Percentiles rank a stretch among this genome's conserved stretches.
phyloP scores from a whole-genome alignment of 202 grass and related monocot genomes.

The Alloteropsis angusta region DNA sequence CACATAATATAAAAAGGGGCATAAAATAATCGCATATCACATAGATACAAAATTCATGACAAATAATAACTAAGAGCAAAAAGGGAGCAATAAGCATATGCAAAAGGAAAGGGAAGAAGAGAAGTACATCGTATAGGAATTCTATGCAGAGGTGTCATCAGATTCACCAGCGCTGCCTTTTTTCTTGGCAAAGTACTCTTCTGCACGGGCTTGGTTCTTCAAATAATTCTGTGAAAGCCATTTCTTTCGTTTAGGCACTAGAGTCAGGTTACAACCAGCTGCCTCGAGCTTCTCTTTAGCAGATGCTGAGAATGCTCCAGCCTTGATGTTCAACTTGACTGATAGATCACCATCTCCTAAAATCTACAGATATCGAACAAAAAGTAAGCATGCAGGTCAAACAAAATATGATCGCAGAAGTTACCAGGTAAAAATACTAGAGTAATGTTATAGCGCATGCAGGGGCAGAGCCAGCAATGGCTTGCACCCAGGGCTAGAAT shows the following conservation, averaged over 20 bases:
- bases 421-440: not conserved
- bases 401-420: not conserved
- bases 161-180: conserved; percentile 25
- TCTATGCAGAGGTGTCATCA: conserved; percentile 36
- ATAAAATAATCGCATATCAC: conserved; percentile 16
- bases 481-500: no score
- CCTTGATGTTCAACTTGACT: conserved; percentile 83
- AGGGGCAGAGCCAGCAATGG: no score
- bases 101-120: conserved; percentile 30
- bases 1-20: not conserved
- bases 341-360: conserved; percentile 82
- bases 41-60: conserved; percentile 37
- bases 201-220: conserved; percentile 83
- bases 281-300: conserved; percentile 92
- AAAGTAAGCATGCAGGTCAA: conserved; percentile 8
- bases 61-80: not conserved
- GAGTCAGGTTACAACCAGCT: conserved; percentile 67
- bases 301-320: conserved; percentile 58
- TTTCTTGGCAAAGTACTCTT: conserved; percentile 83
- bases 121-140: conserved; percentile 31
- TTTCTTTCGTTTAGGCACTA: conserved; percentile 83
- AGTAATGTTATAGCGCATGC: not conserved
- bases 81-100: conserved; percentile 14
- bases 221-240: conserved; percentile 74
- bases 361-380: conserved; percentile 44